Evolutionary conservation across 208 protist genomes (phyloP), one percentile per base, ranked within the genome.

Genomic region (Leishmania turanica): DNA sequence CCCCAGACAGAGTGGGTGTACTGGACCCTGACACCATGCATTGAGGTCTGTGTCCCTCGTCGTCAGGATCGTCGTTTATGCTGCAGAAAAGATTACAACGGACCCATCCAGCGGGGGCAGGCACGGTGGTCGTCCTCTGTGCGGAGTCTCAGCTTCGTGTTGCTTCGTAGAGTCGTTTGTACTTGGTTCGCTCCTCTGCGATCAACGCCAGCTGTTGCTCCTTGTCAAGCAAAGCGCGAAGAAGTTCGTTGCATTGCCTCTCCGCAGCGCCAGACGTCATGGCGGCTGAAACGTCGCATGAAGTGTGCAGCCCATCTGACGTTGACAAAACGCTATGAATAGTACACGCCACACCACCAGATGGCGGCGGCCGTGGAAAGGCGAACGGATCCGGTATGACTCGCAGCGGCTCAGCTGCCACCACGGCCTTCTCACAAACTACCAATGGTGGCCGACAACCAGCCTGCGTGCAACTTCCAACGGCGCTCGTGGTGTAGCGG

Each of bases 161-260:
- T 66, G 51, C 51, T 58, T 83, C 82, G 68, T 80, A 82, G 2
- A 84, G 75, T 0, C 60, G 53, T 64, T 71, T 82, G 64, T 85
- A 87, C 31, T 40, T 76, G 49, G 87, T 86, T 47, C 84, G 84
- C 82, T 92, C 88, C 49, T 84, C 87, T 9, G 70, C 79, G 1
- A 96, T 54, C 68, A 89, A 80, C 27, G 89, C 84, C 11, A 96
- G 66, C 51, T 95, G 91, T 24, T 89, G 78, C 79, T 96, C 93
- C 68, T 95, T 96, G 70, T 94, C 90, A 47, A 95, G 82, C 70
- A 96, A 76, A 37, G 90, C 90, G 60, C 90, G 83, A 64, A 96
- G 75, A 37, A 96, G 79, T 84, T 96, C 93, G 65, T 82, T 87
- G 71, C 87, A 91, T 31, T 80, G 78, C 24, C 77, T 19, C 62